Percentiles rank a stretch among this genome's conserved stretches.
Conservation (phyloP, 257 asterid species). For the Gentiana straminea region DNA sequence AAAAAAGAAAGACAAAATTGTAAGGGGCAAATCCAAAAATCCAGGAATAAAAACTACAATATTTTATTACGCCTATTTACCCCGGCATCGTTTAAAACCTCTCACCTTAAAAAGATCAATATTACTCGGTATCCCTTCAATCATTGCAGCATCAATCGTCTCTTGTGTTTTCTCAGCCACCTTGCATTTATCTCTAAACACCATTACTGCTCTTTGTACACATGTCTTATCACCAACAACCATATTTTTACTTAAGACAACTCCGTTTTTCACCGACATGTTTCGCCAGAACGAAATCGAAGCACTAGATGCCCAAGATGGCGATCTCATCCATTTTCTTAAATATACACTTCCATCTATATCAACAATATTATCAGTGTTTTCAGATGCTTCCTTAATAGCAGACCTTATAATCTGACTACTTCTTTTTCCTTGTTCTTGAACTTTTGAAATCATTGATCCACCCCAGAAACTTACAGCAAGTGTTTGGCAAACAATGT, state of each 20-base stretch:
- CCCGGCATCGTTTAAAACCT: neutral
- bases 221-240: constrained; percentile 60
- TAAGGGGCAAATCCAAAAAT: neutral
- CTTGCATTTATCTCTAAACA: constrained; percentile 55
- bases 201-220: constrained; percentile 67
- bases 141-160: constrained; percentile 89
- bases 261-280: constrained; percentile 33
- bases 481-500: constrained; percentile 67
- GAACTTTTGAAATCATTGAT: constrained; percentile 38
- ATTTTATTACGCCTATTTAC: neutral
- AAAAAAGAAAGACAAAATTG: neutral
- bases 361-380: constrained; percentile 46
- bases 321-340: constrained; percentile 85
- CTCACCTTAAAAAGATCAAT: constrained; percentile 92
- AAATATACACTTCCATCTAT: constrained; percentile 83
- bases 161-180: constrained; percentile 92
- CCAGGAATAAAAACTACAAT: neutral
- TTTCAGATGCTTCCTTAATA: constrained; percentile 31
- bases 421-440: constrained; percentile 17
- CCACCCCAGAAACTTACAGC: constrained; percentile 95
- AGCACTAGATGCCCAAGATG: constrained; percentile 65
- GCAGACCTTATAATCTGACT: constrained; percentile 18
- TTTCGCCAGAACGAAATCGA: constrained; percentile 79
- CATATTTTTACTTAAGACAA: constrained; percentile 65
- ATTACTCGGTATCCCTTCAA: constrained; percentile 95